These are phyloP conservation scores for Scenedesmus sp. DNA, from an alignment of 163 green algal species.

Conservation along the genomic window DNA sequence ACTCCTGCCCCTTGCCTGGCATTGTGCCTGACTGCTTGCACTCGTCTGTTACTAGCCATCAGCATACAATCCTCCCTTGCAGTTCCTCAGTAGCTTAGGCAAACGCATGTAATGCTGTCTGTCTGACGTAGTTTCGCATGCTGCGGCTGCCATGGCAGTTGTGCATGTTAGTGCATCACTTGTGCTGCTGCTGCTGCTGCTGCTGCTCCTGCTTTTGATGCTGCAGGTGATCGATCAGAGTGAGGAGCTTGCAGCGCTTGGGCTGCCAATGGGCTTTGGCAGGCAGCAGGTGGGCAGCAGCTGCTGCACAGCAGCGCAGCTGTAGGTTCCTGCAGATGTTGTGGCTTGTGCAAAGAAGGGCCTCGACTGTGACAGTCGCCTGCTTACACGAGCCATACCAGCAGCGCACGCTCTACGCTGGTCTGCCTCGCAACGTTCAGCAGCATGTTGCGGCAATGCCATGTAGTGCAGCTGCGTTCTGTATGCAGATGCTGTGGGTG, in stretches of 20 bases:
- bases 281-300: conserved; percentile 33
- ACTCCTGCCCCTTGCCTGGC: neutral
- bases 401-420: neutral
- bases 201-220: neutral
- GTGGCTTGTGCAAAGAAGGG: neutral
- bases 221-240: conserved; percentile 43
- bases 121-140: neutral
- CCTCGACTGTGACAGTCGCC: neutral
- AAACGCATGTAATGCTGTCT: neutral
- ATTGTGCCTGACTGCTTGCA: neutral
- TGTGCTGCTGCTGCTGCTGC: neutral
- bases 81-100: neutral
- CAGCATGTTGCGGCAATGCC: neutral
- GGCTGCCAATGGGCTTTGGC: conserved; percentile 39
- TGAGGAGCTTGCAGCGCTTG: conserved; percentile 40
- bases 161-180: neutral
- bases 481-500: neutral
- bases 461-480: neutral
- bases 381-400: neutral
- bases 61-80: neutral
- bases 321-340: neutral
- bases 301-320: neutral
- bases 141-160: neutral
- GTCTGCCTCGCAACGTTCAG: neutral
- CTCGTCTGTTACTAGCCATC: neutral